Evolutionary conservation across 108 stramenopile species (phyloP), one percentile per base, ranked within the genome.

Genomic region (Conticribra guillardii): DNA sequence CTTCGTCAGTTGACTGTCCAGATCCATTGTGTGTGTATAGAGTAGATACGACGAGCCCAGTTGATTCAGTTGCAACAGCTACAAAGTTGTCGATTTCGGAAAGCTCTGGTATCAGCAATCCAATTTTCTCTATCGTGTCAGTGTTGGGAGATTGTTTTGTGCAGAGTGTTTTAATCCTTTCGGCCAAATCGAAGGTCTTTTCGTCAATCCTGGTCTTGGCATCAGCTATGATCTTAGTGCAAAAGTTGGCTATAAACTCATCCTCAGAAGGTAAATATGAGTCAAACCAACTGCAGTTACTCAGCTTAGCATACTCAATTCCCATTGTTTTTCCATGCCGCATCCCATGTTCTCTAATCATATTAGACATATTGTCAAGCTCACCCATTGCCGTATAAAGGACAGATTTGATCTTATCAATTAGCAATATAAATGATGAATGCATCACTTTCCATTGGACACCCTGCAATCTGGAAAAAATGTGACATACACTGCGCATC

Each of bases 281-380:
- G 52, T 78, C 76, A 49, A 78, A 29, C 76, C 76, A 78, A 16
- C 21, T 59, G 17, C 47, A 78, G 19, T 31, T 23, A 23, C 59
- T 34, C 4, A 73, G 50, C 19, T 1, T 18, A 3, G 53, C 24
- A 4, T 66, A 48, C 15, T 66, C 64, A 34, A 73, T 30, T 26
- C 52, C 76, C 16, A 73, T 29, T 4, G 52, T 71, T 23, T 67
- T 52, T 51, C 76, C 76, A 57, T 72, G 26, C 5, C 15, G 21
- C 55, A 78, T 58, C n/a, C 76, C 76, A 52, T 73, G 51, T 23
- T 78, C 29, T 23, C 22, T 33, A 21, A 49, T 27, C 26, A 67
- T 44, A 2, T 22, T 16, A 18, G 63, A 66, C 54, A 64, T 78
- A 21, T 45, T 73, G 11, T 45, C 45, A 22, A 78, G 19, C 34